Evolutionary conservation across 345 rosid species (phyloP).

Genomic region (Lepidium aucheri): DNA sequence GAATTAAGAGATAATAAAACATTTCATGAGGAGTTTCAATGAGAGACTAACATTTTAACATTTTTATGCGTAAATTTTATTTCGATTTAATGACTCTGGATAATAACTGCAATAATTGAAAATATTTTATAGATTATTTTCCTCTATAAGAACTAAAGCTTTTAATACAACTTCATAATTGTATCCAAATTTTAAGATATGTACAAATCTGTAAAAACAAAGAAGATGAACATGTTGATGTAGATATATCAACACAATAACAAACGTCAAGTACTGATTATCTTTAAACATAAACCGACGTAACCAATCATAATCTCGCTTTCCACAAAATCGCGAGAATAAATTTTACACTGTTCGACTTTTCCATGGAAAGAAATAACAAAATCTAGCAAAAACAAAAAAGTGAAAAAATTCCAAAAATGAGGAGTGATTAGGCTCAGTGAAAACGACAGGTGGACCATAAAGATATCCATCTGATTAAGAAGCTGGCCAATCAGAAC

Average conservation of each 20-base stretch:
- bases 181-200: background rate
- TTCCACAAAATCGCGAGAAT: conserved; percentile 8
- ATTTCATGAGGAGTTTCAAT: too few relatives aligned
- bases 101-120: background rate
- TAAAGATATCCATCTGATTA: conserved; percentile 44
- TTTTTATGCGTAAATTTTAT: too few relatives aligned
- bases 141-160: background rate
- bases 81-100: background rate
- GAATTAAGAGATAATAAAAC: background rate
- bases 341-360: background rate
- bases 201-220: background rate
- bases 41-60: too few relatives aligned
- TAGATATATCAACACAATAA: background rate
- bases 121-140: background rate
- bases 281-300: background rate
- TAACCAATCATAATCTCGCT: conserved; percentile 9
- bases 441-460: conserved; percentile 19
- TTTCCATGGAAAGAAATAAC: background rate
- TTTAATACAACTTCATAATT: background rate
- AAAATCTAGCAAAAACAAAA: background rate
- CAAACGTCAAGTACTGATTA: background rate
- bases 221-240: background rate
- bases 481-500: conserved; percentile 43
- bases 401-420: background rate
- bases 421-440: background rate